Evolutionary conservation across 1,284 basidiomycete genomes (phyloP).

Genomic region (Agroathelia rolfsii): DNA sequence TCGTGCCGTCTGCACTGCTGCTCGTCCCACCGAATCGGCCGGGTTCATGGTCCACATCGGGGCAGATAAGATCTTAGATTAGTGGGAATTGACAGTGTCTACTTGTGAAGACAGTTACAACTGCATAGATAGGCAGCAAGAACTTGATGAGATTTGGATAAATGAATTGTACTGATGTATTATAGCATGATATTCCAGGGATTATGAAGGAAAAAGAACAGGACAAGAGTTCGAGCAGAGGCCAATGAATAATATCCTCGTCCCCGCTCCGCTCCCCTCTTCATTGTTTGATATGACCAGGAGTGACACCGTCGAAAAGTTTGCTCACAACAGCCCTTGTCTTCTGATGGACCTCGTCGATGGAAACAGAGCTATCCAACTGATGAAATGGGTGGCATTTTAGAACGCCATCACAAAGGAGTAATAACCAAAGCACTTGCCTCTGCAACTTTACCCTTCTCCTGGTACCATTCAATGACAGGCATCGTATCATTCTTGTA

Average conservation of each 20-base stretch:
- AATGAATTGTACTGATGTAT: no score
- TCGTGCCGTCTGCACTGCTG: constrained; percentile 37
- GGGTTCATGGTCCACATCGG: constrained; percentile 39
- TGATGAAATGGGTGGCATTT: constrained; percentile 20
- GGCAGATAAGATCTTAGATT: no score
- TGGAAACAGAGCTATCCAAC: constrained; percentile 71
- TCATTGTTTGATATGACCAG: no score
- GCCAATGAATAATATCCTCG: no score
- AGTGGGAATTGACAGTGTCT: no score
- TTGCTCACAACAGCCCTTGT: constrained; percentile 48
- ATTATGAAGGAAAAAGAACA: no score
- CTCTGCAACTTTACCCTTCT: constrained; percentile 68
- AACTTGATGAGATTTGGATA: no score
- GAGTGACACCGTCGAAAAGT: constrained; percentile 20
- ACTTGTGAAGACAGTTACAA: no score
- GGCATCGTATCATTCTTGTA: constrained; percentile 94
- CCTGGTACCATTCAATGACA: constrained; percentile 82
- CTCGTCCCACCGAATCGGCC: constrained; percentile 22
- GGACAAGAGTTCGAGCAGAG: no score
- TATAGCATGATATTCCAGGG: no score
- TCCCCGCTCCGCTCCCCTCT: no score
- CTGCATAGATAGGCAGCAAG: no score
- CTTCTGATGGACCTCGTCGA: constrained; percentile 66
- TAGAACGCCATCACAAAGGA: constrained; percentile 1
- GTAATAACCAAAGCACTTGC: constrained; percentile 35